phyloP scores from a whole-genome alignment of 2,329 filamentous ascomycete genomes.

The Pseudogymnoascus sp. region DNA sequence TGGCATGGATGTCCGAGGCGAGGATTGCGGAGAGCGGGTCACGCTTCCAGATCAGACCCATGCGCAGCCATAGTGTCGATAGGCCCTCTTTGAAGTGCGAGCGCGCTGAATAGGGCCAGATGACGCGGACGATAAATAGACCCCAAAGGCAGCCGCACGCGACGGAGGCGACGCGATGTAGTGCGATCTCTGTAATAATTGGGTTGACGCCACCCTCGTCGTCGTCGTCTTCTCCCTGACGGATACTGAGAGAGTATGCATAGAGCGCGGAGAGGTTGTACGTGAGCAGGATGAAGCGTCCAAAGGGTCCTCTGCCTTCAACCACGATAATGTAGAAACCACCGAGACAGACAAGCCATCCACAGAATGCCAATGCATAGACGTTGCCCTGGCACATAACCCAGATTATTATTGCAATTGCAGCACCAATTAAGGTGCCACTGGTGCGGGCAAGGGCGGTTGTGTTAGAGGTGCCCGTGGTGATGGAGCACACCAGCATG shows the following conservation, averaged over 20 bases:
- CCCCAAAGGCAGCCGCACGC: constrained; percentile 85
- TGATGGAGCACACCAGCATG: constrained; percentile 98
- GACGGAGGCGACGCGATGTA: constrained; percentile 79
- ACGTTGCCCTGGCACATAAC: constrained; percentile 64
- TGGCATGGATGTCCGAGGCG: constrained; percentile 44
- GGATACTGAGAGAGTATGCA: constrained; percentile 77
- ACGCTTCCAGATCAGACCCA: constrained; percentile 93
- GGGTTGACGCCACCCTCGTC: constrained; percentile 81
- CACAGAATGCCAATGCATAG: constrained; percentile 66
- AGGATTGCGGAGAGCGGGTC: constrained; percentile 73
- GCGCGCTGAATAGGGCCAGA: constrained; percentile 90
- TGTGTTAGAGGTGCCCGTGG: constrained; percentile 89
- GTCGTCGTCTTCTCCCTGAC: constrained; percentile 72
- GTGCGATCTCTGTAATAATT: constrained; percentile 76
- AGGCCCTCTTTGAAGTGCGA: constrained; percentile 82
- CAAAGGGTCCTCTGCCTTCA: constrained; percentile 76
- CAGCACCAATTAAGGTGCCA: constrained; percentile 74
- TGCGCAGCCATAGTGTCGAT: constrained; percentile 83
- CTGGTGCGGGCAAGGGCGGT: constrained; percentile 79
- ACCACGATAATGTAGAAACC: constrained; percentile 88
- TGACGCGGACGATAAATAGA: constrained; percentile 74
- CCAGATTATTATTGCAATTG: constrained; percentile 71
- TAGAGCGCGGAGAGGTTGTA: constrained; percentile 95
- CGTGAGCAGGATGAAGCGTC: constrained; percentile 85
- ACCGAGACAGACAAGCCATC: constrained; percentile 69